These are phyloP conservation scores for Pestalotiopsis sp. DNA, from an alignment of 2,329 filamentous ascomycete genomes.

Conservation along the genomic window DNA sequence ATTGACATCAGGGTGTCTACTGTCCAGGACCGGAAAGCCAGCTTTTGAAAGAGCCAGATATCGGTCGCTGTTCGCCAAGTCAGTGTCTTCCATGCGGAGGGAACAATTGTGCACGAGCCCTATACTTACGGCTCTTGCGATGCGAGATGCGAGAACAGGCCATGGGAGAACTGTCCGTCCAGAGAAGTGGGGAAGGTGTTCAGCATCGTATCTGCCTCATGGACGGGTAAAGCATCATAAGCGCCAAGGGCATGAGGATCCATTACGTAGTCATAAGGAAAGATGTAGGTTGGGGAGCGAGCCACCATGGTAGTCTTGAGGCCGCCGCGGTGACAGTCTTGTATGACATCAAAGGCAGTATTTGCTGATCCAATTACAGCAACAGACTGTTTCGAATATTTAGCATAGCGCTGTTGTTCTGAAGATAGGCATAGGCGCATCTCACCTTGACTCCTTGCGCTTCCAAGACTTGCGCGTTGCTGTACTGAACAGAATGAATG, in stretches of 20 bases:
- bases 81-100: no score
- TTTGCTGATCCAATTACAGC: conserved; percentile 42
- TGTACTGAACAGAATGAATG: conserved; percentile 28
- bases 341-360: conserved; percentile 42
- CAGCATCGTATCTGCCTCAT: conserved; percentile 26
- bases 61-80: conserved; percentile 20
- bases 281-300: conserved; percentile 38
- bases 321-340: conserved; percentile 34
- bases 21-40: conserved; percentile 41
- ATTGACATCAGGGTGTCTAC: conserved; percentile 24
- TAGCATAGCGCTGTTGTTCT: not conserved
- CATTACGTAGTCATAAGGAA: conserved; percentile 33
- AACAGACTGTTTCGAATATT: conserved; percentile 24
- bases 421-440: not conserved
- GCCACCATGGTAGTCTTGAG: conserved; percentile 37
- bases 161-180: conserved; percentile 22
- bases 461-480: conserved; percentile 22
- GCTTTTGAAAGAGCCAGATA: conserved; percentile 35
- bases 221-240: conserved; percentile 29
- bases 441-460: conserved; percentile 25
- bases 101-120: not conserved
- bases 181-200: conserved; percentile 23
- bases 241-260: conserved; percentile 28
- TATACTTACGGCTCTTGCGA: conserved; percentile 27
- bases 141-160: conserved; percentile 27